A percentile compares a stretch with the other conserved stretches of the same genome.
phyloP scores from a whole-genome alignment of 352 stramenopile genomes.

The Lagenidium sp. region DNA sequence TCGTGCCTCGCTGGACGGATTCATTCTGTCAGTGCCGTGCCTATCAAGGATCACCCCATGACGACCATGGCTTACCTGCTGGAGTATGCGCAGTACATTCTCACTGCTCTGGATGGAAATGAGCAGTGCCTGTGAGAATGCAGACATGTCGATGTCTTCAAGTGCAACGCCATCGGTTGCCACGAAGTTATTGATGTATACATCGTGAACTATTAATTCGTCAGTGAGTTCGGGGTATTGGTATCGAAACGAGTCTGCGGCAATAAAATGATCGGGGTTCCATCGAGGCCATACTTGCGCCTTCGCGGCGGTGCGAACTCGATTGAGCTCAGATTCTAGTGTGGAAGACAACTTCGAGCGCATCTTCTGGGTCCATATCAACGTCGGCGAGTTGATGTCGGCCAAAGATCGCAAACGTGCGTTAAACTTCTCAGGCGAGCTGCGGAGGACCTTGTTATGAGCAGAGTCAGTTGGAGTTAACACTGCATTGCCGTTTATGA shows the following conservation, averaged over 20 bases:
- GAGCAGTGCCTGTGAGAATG: conserved; percentile 64
- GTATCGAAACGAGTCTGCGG: conserved; percentile 78
- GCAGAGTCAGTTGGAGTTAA: conserved; percentile 1
- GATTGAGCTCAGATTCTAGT: conserved; percentile 39
- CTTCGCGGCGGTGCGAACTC: conserved; percentile 49
- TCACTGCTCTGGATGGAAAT: conserved; percentile 81
- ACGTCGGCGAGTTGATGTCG: conserved; percentile 50
- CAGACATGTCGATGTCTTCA: conserved; percentile 64
- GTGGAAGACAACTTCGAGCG: conserved; percentile 41
- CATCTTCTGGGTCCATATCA: conserved; percentile 76
- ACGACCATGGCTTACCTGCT: conserved; percentile 26
- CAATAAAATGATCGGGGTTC: conserved; percentile 80
- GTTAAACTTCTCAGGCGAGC: conserved; percentile 57
- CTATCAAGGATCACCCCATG: too few relatives aligned
- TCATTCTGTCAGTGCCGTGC: too few relatives aligned
- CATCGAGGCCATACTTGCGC: conserved; percentile 60
- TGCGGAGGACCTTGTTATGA: conserved; percentile 31
- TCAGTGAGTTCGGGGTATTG: conserved; percentile 70
- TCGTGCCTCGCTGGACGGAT: conserved; percentile 32
- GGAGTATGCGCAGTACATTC: conserved; percentile 69
- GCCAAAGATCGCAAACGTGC: conserved; percentile 41
- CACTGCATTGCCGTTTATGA: neutral
- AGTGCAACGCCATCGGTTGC: conserved; percentile 40
- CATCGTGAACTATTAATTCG: conserved; percentile 67
- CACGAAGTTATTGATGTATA: conserved; percentile 81